Conservation (phyloP, 331 rosid genomes). For the Spiraea crenata region DNA sequence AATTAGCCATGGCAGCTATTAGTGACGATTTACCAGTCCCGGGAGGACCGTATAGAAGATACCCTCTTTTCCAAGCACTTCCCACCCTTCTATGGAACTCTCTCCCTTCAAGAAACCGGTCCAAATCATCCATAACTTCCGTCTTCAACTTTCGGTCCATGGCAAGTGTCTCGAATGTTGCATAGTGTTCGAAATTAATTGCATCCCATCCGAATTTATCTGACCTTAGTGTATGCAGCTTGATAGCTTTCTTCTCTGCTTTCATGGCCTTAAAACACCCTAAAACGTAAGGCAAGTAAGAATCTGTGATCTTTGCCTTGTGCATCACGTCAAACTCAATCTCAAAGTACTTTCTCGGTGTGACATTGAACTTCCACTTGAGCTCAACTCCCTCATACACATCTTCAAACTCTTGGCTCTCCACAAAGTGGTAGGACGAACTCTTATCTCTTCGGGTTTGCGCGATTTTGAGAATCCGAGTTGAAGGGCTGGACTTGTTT, state of each 20-base stretch:
- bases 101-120: constrained; percentile 30
- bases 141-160: constrained; percentile 33
- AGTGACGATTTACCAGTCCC: constrained; percentile 45
- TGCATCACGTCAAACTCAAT: constrained; percentile 23
- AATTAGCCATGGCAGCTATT: constrained; percentile 44
- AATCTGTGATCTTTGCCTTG: constrained; percentile 13
- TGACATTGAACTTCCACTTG: constrained; percentile 26
- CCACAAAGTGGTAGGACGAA: constrained; percentile 6
- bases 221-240: constrained; percentile 22
- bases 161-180: constrained; percentile 32
- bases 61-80: constrained; percentile 46
- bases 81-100: constrained; percentile 32
- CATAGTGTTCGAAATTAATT: constrained; percentile 26
- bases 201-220: constrained; percentile 20
- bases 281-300: constrained; percentile 28
- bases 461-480: constrained; percentile 18
- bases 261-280: constrained; percentile 23
- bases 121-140: constrained; percentile 38
- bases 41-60: constrained; percentile 41
- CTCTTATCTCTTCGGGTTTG: constrained; percentile 10
- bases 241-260: constrained; percentile 29
- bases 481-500: constrained; percentile 19
- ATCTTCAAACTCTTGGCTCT: constrained; percentile 30
- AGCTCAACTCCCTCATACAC: constrained; percentile 24
- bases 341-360: neutral